These are phyloP conservation scores for Quercus bicolor DNA, from an alignment of 306 rosid species.

Conservation along the genomic window DNA sequence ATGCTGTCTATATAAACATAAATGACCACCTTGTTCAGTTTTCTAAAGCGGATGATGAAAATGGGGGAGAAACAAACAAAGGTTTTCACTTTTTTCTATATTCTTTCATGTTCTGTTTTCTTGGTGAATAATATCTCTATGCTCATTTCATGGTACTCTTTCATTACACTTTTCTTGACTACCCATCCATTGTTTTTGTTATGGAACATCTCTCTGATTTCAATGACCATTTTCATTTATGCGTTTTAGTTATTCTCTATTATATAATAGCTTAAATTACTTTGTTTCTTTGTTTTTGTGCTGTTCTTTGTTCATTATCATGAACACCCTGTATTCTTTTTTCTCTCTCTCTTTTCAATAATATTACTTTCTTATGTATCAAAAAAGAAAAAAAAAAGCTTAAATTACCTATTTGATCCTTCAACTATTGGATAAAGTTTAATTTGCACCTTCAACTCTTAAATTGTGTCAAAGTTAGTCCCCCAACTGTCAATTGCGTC, in stretches of 20 bases:
- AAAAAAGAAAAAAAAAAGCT: too few species aligned
- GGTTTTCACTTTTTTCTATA: constrained; percentile 38
- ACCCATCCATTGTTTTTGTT: neutral
- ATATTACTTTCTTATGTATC: too few species aligned
- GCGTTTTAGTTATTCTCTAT: neutral
- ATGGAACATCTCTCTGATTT: neutral
- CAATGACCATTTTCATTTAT: neutral
- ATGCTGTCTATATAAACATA: constrained; percentile 87
- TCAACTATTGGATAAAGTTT: too few species aligned
- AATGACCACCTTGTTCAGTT: constrained; percentile 84
- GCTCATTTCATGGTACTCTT: constrained; percentile 3
- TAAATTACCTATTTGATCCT: too few species aligned
- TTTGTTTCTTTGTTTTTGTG: too few species aligned
- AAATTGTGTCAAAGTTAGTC: too few species aligned
- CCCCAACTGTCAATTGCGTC: too few species aligned
- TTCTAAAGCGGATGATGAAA: constrained; percentile 59
- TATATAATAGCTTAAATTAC: neutral
- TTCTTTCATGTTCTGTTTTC: constrained; percentile 14
- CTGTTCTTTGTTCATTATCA: too few species aligned
- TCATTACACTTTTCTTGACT: neutral
- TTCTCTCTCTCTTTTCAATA: too few species aligned
- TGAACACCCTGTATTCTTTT: too few species aligned
- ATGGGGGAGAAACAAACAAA: constrained; percentile 37
- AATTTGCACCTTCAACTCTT: too few species aligned
- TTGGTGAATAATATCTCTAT: constrained; percentile 4